These are phyloP conservation scores for Endocalyx cinctus DNA, from an alignment of 2,329 filamentous ascomycete genomes.

Conservation along the genomic window DNA sequence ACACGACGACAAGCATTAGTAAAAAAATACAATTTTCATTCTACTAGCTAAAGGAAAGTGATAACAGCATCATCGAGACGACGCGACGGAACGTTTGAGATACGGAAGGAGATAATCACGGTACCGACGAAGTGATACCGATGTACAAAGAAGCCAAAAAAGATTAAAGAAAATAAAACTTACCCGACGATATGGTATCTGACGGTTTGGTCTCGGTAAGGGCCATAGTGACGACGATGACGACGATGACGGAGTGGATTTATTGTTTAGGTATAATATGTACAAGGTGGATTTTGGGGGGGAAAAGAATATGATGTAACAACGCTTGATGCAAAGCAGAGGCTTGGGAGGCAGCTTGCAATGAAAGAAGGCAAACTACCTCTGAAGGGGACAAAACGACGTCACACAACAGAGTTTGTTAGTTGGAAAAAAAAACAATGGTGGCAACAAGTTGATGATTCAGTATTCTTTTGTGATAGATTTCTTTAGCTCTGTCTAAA, in stretches of 20 bases:
- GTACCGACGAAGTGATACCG: too few relatives aligned
- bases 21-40: too few relatives aligned
- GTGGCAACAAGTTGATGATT: too few relatives aligned
- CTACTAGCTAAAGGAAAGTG: conserved; percentile 6
- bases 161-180: conserved; percentile 12
- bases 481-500: too few relatives aligned
- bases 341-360: conserved; percentile 27
- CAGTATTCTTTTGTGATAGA: too few relatives aligned
- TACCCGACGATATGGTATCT: conserved; percentile 29
- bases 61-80: neutral
- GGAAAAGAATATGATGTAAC: conserved; percentile 32
- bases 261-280: conserved; percentile 20
- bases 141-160: too few relatives aligned
- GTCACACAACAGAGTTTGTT: too few relatives aligned
- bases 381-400: too few relatives aligned
- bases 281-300: too few relatives aligned
- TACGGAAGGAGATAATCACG: conserved; percentile 3
- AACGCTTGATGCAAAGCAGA: conserved; percentile 20
- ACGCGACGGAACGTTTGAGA: too few relatives aligned
- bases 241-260: conserved; percentile 27
- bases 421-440: too few relatives aligned
- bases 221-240: conserved; percentile 32
- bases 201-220: conserved; percentile 27
- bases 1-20: conserved; percentile 16
- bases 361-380: conserved; percentile 26